A percentile compares a stretch with the other conserved stretches of the same genome.
These are phyloP conservation scores for Cutaneotrichosporon spelunceum DNA, from an alignment of 1,284 basidiomycete genomes.

Conservation along the genomic window DNA sequence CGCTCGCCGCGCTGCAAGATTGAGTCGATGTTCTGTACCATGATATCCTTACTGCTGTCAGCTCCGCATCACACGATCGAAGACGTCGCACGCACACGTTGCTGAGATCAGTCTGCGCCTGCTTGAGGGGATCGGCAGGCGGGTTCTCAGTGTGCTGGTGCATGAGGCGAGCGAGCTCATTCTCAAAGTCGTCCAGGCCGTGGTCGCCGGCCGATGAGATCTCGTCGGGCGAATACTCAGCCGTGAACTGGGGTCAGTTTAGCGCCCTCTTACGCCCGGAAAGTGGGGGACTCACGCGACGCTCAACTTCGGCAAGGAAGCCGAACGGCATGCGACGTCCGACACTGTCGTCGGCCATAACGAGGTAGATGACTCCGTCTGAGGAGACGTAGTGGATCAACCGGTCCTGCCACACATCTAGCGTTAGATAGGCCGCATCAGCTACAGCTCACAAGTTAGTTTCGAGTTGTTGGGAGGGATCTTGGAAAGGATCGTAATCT, in stretches of 20 bases:
- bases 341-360: constrained; percentile 88
- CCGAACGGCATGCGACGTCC: constrained; percentile 90
- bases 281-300: constrained; percentile 52
- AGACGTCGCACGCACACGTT: constrained; percentile 59
- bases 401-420: constrained; percentile 88
- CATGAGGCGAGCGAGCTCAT: constrained; percentile 61
- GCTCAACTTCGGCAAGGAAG: constrained; percentile 82
- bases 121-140: constrained; percentile 84
- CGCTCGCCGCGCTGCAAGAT: constrained; percentile 91
- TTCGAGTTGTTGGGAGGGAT: constrained; percentile 48
- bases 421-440: neutral
- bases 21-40: constrained; percentile 90
- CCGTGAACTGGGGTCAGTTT: constrained; percentile 57
- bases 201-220: constrained; percentile 52
- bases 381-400: constrained; percentile 94
- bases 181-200: constrained; percentile 52
- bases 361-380: constrained; percentile 78
- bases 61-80: neutral
- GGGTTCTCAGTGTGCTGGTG: constrained; percentile 82
- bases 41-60: constrained; percentile 71
- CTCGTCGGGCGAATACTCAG: constrained; percentile 52
- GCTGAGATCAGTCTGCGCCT: constrained; percentile 84
- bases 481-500: constrained; percentile 86
- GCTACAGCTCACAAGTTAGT: constrained; percentile 21
- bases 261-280: neutral